phyloP scores from a whole-genome alignment of 306 rosid species.

The Cucurbita moschata region DNA sequence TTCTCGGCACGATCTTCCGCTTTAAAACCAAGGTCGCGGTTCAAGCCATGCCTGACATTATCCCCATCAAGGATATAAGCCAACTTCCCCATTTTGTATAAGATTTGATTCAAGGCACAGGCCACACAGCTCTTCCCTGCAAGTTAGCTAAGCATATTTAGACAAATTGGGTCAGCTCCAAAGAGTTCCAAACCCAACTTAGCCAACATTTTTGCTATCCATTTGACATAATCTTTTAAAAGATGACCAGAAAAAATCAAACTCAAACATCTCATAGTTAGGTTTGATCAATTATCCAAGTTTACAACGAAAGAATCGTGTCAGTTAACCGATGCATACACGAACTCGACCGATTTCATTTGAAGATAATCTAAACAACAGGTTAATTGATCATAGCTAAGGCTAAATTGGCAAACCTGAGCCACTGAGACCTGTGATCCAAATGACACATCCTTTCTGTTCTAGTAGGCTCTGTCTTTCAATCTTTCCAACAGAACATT shows the following conservation, averaged over 20 bases:
- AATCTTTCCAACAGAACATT: conserved; percentile 33
- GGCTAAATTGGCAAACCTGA: conserved; percentile 30
- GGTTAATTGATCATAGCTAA: too few species aligned
- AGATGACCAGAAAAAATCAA: neutral
- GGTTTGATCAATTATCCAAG: neutral
- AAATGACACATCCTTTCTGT: conserved; percentile 61
- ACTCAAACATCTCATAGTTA: neutral
- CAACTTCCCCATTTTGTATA: conserved; percentile 61
- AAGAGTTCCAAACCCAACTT: neutral
- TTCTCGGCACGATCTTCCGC: conserved; percentile 99
- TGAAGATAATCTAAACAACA: neutral
- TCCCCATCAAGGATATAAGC: conserved; percentile 87
- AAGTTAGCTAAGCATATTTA: conserved; percentile 10
- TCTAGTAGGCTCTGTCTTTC: conserved; percentile 43
- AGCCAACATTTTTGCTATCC: neutral
- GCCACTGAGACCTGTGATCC: conserved; percentile 77
- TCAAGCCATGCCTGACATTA: conserved; percentile 90
- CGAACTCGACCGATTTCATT: neutral
- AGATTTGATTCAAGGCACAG: conserved; percentile 67
- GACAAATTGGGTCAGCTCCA: neutral
- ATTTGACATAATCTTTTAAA: neutral
- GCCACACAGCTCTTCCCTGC: conserved; percentile 93
- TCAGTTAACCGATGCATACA: too few species aligned
- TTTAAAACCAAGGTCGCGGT: conserved; percentile 68
- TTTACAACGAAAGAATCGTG: too few species aligned